Percentiles rank a stretch among this genome's conserved stretches.
Evolutionary conservation across 257 asterid genomes (phyloP).

Genomic region (Nicotiana tomentosiformis): DNA sequence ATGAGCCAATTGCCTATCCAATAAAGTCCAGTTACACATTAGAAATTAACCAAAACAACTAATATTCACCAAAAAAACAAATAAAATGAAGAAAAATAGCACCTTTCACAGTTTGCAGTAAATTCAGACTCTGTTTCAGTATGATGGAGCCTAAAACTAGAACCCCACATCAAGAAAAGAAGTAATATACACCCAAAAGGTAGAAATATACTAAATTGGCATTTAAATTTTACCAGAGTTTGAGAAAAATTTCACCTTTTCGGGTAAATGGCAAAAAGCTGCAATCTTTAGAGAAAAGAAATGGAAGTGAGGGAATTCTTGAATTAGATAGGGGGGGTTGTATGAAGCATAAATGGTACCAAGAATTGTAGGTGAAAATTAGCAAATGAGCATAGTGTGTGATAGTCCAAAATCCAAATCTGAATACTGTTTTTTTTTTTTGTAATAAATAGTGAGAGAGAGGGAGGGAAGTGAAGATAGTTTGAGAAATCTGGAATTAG

Average conservation of each 20-base stretch:
- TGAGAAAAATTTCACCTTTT: neutral
- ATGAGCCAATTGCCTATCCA: neutral
- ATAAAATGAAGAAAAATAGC: neutral
- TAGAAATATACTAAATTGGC: neutral
- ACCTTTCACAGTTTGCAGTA: too few species aligned
- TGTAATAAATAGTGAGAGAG: neutral
- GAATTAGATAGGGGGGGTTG: neutral
- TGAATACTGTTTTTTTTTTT: neutral
- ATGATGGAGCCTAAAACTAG: neutral
- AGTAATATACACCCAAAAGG: neutral
- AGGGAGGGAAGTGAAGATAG: neutral
- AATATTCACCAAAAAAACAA: neutral
- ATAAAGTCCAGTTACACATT: neutral
- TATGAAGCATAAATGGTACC: neutral
- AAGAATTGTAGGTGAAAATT: constrained; percentile 15
- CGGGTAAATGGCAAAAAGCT: constrained; percentile 14
- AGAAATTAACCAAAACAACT: neutral
- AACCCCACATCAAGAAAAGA: neutral
- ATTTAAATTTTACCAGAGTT: neutral
- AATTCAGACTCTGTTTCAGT: too few species aligned
- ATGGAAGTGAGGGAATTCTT: neutral
- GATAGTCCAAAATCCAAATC: constrained; percentile 33
- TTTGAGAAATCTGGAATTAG: neutral
- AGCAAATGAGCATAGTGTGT: constrained; percentile 8
- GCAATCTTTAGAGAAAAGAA: constrained; percentile 9